These are phyloP conservation scores for Boletus pseudopeckii DNA, from an alignment of 768 basidiomycete species.

Conservation along the genomic window DNA sequence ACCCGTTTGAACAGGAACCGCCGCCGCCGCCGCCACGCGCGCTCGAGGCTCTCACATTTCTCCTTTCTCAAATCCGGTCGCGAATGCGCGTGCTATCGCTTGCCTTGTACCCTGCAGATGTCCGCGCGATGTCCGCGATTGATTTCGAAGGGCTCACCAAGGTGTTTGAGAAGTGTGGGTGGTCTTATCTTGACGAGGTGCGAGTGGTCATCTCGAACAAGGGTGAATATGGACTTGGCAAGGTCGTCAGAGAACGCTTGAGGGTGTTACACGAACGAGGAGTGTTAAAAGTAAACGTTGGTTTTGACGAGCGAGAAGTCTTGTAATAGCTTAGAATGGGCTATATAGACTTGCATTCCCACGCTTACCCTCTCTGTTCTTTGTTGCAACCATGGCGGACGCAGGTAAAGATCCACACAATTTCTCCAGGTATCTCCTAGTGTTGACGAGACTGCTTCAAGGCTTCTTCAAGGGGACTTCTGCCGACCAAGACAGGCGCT, in stretches of 20 bases:
- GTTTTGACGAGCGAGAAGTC: slow-evolving; percentile 32
- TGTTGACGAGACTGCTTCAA: slow-evolving; percentile 24
- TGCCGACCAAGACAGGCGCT: slow-evolving; percentile 87
- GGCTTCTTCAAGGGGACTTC: slow-evolving; percentile 91
- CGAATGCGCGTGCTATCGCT: slow-evolving; percentile 31
- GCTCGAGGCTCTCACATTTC: slow-evolving; percentile 24
- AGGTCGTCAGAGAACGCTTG: slow-evolving; percentile 23
- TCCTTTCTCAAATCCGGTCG: slow-evolving; percentile 27
- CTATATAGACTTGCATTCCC: slow-evolving; percentile 16
- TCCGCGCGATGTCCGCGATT: slow-evolving; percentile 25
- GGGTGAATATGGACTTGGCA: slow-evolving; percentile 25
- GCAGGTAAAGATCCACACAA: slow-evolving; percentile 39
- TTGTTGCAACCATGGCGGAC: slow-evolving; percentile 49
- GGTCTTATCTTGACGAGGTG: slow-evolving; percentile 26
- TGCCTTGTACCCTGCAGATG: slow-evolving; percentile 31
- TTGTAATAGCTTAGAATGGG: slow-evolving; percentile 11
- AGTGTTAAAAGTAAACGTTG: slow-evolving; percentile 28
- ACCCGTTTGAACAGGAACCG: slow-evolving; percentile 21
- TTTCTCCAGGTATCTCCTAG: slow-evolving; percentile 9
- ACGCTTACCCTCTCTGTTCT: slow-evolving; percentile 6
- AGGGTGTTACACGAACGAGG: slow-evolving; percentile 21
- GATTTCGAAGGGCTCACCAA: slow-evolving; percentile 29
- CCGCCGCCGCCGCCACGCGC: slow-evolving; percentile 5
- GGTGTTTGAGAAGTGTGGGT: slow-evolving; percentile 22
- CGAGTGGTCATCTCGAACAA: slow-evolving; percentile 31